A percentile compares a stretch with the other conserved stretches of the same genome.
phyloP scores from a whole-genome alignment of 2,329 filamentous ascomycete species.

The Simplicillium aogashimaense region DNA sequence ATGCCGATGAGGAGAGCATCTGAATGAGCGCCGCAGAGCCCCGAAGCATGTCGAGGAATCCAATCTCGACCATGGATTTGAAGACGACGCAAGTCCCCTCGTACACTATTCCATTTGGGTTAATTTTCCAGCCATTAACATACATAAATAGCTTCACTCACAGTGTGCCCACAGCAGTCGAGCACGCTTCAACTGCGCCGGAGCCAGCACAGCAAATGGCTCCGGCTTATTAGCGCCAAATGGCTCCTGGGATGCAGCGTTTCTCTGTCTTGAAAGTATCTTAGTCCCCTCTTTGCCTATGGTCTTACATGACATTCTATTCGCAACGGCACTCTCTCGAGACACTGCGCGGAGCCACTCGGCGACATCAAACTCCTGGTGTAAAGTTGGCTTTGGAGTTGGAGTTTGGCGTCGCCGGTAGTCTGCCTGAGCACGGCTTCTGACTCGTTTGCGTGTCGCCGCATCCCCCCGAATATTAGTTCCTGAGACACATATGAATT shows the following conservation, averaged over 20 bases:
- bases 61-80: constrained; percentile 4
- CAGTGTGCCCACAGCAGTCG: background rate
- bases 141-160: background rate
- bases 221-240: background rate
- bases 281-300: no score
- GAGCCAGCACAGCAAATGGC: background rate
- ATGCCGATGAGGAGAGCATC: constrained; percentile 1
- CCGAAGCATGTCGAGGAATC: constrained; percentile 1
- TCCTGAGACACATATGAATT: background rate
- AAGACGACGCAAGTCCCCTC: constrained; percentile 2
- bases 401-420: background rate
- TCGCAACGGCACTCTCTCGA: background rate
- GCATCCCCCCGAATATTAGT: constrained; percentile 1
- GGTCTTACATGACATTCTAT: no score
- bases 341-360: background rate
- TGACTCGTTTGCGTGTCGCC: background rate
- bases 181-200: background rate
- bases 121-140: no score
- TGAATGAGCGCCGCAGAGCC: constrained; percentile 1
- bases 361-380: background rate
- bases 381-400: background rate
- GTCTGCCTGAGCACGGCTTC: constrained; percentile 2
- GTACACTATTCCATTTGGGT: background rate
- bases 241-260: background rate
- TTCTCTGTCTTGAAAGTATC: background rate